Base-by-base conservation (phyloP, 139 green algal genomes). In the Chlorella ohadii region DNA sequence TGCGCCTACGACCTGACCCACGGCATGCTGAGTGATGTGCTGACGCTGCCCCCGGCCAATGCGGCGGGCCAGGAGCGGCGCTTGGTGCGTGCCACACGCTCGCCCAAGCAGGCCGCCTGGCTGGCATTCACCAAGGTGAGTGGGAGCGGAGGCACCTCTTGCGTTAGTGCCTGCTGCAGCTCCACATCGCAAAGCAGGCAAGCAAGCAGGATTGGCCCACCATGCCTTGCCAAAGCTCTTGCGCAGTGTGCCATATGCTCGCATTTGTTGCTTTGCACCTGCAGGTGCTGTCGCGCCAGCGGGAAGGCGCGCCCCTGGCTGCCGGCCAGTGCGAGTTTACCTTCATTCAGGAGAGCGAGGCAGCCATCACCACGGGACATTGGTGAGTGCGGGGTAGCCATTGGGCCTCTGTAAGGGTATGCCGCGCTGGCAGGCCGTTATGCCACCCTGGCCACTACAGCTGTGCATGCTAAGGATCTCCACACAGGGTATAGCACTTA, bases 1-100 rank as follows among this genome's bases (percentile, higher is more conserved):
- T 75, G 33, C 56, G 63, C 39, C 27, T 87, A 85, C 65, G 86
- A 90, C 81, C 74, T 90, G 31, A 86, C 82, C 36, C 86, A 90
- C 82, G 81, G 86, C 38, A 65, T 90, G 27, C 73, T 87, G 39
- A 66, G 59, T 39, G 82, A 85, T 31, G 75, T 38, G 36, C 65
- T 90, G 56, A 39, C n/a, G 27, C 82, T 76, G 55, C 85, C 86
- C 31, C 75, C 59, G 11, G 25, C 70, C n/a, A 82, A 74, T n/a
- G 38, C 56, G 15, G 39, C 36, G 15, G 75, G 68, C 7, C 55
- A 80, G 41, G 82, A 85, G 73, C 82, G 76, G 27, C 59, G 61
- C 28, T 55, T 90, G 81, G 44, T 73, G 65, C 39, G 61, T 11
- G 66, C 55, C 4, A 66, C 84, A 47, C 81, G 76, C 47, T 85